A percentile compares a stretch with the other conserved stretches of the same genome.
Conservation (phyloP, 2,329 filamentous ascomycete species). For the Acephala macrosclerotiorum region DNA sequence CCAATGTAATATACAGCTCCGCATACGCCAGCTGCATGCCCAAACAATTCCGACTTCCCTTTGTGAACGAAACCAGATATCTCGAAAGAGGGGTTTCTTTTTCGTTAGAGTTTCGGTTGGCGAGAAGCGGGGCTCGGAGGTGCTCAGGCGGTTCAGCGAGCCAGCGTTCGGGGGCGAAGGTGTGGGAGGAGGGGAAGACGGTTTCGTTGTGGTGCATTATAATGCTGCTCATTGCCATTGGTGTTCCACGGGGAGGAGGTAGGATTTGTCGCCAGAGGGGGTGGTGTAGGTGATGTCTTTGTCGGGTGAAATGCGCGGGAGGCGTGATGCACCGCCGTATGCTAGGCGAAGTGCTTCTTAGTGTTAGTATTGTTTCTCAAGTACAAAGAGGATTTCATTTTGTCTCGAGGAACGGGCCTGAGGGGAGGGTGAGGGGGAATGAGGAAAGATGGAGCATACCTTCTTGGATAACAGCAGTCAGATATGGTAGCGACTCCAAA, state of each 20-base stretch:
- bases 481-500: constrained; percentile 41
- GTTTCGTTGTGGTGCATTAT: constrained; percentile 22
- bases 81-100: constrained; percentile 2
- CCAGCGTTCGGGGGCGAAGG: constrained; percentile 25
- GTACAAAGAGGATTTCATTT: no score
- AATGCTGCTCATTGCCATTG: constrained; percentile 15
- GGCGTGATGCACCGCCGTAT: constrained; percentile 35
- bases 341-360: constrained; percentile 22
- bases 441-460: constrained; percentile 25
- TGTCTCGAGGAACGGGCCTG: no score
- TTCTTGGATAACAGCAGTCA: constrained; percentile 44
- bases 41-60: constrained; percentile 22
- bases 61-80: constrained; percentile 18
- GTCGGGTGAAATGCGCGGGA: constrained; percentile 38
- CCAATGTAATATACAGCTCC: constrained; percentile 21
- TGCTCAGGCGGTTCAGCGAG: constrained; percentile 4
- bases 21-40: constrained; percentile 25
- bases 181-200: constrained; percentile 22
- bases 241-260: constrained; percentile 22
- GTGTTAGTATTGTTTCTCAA: neutral
- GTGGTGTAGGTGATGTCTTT: constrained; percentile 25
- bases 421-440: constrained; percentile 20
- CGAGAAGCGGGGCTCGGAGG: neutral
- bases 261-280: constrained; percentile 12
- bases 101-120: neutral